A percentile compares a stretch with the other conserved stretches of the same genome.
Conservation (phyloP, 352 stramenopile genomes). For the Pythium periplocum region DNA sequence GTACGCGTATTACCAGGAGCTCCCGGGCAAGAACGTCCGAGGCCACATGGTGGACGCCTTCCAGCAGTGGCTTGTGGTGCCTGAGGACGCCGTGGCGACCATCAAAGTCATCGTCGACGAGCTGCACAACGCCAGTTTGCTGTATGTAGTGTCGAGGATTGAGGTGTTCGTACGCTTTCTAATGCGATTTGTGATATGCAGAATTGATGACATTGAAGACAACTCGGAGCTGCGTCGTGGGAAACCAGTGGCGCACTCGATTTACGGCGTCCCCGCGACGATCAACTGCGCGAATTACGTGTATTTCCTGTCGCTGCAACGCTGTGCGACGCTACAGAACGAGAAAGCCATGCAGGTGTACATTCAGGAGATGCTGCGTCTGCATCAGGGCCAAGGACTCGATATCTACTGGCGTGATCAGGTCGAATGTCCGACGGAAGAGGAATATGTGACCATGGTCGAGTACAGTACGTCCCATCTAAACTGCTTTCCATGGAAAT, state of each 20-base stretch:
- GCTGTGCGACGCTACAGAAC: slow-evolving; percentile 86
- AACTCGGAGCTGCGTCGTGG: slow-evolving; percentile 93
- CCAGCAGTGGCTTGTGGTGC: slow-evolving; percentile 74
- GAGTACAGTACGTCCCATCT: slow-evolving; percentile 78
- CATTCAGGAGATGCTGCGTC: slow-evolving; percentile 92
- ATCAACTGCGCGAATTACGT: slow-evolving; percentile 99
- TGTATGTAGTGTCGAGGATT: slow-evolving; percentile 34
- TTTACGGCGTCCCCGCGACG: slow-evolving; percentile 95
- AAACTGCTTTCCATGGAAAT: too few species aligned
- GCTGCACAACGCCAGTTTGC: slow-evolving; percentile 95
- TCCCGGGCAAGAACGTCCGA: slow-evolving; percentile 89
- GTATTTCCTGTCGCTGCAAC: slow-evolving; percentile 95
- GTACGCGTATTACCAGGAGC: slow-evolving; percentile 81
- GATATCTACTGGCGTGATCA: slow-evolving; percentile 95
- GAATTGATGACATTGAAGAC: slow-evolving; percentile 98
- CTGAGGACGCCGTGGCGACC: slow-evolving; percentile 41
- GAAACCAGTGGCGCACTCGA: slow-evolving; percentile 92
- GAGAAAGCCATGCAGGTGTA: slow-evolving; percentile 87
- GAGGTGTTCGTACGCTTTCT: slow-evolving; percentile 1
- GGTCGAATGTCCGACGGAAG: slow-evolving; percentile 84
- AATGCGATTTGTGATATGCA: slow-evolving; percentile 5
- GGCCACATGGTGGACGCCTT: slow-evolving; percentile 87
- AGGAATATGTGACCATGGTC: slow-evolving; percentile 94
- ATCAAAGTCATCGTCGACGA: slow-evolving; percentile 94
- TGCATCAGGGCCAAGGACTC: slow-evolving; percentile 94